Conservation (phyloP, 805 yeast genomes). For the Nakazawaea holstii region DNA sequence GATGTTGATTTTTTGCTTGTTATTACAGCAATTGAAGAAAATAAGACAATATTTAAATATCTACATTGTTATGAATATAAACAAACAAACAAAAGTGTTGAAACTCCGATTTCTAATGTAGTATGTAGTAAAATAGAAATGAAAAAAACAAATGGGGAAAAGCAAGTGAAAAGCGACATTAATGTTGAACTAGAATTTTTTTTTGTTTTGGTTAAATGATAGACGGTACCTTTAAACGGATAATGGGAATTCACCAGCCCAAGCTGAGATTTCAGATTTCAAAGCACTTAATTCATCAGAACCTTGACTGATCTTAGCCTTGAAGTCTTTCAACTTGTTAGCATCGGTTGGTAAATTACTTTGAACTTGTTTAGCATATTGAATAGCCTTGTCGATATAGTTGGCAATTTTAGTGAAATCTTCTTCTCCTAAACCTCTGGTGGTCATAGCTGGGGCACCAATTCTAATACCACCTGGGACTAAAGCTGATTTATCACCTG, state of each 20-base stretch:
- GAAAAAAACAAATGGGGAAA: too few relatives aligned
- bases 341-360: conserved; percentile 81
- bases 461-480: conserved; percentile 97
- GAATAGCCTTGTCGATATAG: conserved; percentile 76
- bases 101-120: too few relatives aligned
- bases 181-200: background rate
- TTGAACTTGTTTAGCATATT: conserved; percentile 73
- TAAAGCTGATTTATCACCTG: conserved; percentile 95
- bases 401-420: conserved; percentile 78
- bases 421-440: conserved; percentile 88
- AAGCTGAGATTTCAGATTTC: conserved; percentile 74
- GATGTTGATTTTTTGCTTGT: too few relatives aligned
- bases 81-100: too few relatives aligned
- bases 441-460: conserved; percentile 98
- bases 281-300: conserved; percentile 61
- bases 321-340: conserved; percentile 94
- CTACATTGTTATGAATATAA: too few relatives aligned
- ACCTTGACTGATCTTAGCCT: conserved; percentile 69
- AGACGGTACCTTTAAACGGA: conserved; percentile 37
- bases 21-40: too few relatives aligned
- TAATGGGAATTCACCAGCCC: conserved; percentile 89
- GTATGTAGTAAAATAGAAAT: too few relatives aligned
- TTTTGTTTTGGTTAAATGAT: background rate
- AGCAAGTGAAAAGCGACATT: background rate
- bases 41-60: too few relatives aligned